phyloP scores from a whole-genome alignment of 2,329 filamentous ascomycete species.

The Pseudohalonectria lignicola region DNA sequence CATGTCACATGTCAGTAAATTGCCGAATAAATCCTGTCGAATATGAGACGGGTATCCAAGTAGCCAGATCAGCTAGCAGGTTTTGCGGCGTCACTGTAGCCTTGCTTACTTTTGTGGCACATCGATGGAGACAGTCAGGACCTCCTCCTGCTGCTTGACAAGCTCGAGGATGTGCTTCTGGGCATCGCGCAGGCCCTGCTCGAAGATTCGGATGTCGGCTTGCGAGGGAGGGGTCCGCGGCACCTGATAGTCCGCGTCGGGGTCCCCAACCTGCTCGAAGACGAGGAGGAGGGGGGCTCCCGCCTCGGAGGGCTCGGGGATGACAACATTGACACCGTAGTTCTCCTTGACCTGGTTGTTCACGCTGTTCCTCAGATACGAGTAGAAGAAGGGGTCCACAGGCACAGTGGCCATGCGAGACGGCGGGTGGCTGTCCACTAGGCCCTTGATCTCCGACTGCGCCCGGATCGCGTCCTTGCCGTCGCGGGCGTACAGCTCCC shows the following conservation, averaged over 20 bases:
- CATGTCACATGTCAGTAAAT: too few relatives aligned
- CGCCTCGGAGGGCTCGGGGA: constrained; percentile 52
- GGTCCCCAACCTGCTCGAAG: constrained; percentile 32
- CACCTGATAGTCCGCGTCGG: constrained; percentile 36
- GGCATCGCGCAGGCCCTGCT: constrained; percentile 43
- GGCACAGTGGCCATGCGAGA: constrained; percentile 55
- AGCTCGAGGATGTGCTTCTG: constrained; percentile 45
- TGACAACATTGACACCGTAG: constrained; percentile 62
- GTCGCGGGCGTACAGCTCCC: constrained; percentile 82
- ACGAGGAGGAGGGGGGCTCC: constrained; percentile 59
- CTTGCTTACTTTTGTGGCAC: constrained; percentile 42
- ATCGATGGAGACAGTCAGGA: constrained; percentile 39
- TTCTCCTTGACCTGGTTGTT: constrained; percentile 53
- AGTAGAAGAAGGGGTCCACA: constrained; percentile 71
- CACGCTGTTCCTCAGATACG: constrained; percentile 56
- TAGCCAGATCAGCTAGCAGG: too few relatives aligned
- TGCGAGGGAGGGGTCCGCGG: constrained; percentile 41
- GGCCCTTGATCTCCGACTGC: constrained; percentile 61
- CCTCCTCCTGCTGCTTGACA: constrained; percentile 46
- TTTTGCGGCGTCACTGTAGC: too few relatives aligned
- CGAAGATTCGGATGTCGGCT: constrained; percentile 40
- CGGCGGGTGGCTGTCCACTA: constrained; percentile 65
- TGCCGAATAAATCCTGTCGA: too few relatives aligned
- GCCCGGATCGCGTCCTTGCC: constrained; percentile 72
- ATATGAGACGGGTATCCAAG: too few relatives aligned